Percentiles rank a stretch among this genome's conserved stretches.
Conservation (phyloP, 495 filamentous ascomycete genomes). For the Lasiosphaeria hispida region DNA sequence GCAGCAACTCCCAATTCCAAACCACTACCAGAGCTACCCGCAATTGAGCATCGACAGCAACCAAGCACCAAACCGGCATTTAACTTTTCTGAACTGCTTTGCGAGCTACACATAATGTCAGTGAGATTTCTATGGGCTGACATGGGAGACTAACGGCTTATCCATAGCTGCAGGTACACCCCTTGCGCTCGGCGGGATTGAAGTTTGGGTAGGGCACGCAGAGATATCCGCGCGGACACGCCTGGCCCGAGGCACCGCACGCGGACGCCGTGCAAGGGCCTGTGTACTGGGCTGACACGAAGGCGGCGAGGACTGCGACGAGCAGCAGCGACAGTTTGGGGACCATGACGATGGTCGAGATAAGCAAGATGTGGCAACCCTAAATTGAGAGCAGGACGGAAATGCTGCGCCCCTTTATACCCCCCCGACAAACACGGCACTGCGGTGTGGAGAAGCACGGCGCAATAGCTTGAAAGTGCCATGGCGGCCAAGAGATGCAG, state of each 20-base stretch:
- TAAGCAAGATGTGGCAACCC: neutral
- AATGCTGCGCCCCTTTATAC: no score
- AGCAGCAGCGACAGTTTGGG: neutral
- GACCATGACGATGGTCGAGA: slow-evolving; percentile 5
- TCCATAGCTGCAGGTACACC: slow-evolving; percentile 26
- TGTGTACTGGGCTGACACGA: slow-evolving; percentile 21
- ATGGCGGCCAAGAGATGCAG: neutral
- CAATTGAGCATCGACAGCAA: no score
- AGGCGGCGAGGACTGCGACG: neutral
- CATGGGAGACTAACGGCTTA: slow-evolving; percentile 1
- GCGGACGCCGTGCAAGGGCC: slow-evolving; percentile 20
- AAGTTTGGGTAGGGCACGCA: slow-evolving; percentile 27
- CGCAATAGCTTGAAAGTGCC: neutral
- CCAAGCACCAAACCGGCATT: no score
- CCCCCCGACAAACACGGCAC: no score
- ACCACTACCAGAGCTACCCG: no score
- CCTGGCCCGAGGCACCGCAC: slow-evolving; percentile 21
- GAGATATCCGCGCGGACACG: slow-evolving; percentile 24
- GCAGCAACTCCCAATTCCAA: no score
- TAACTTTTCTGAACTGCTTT: no score
- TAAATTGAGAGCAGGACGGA: neutral
- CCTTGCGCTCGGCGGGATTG: slow-evolving; percentile 21
- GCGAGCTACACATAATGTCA: no score
- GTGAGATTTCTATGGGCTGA: no score
- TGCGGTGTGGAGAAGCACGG: neutral